Conservation (phyloP, 768 basidiomycete species). For the Neoboletus subvelutipes region DNA sequence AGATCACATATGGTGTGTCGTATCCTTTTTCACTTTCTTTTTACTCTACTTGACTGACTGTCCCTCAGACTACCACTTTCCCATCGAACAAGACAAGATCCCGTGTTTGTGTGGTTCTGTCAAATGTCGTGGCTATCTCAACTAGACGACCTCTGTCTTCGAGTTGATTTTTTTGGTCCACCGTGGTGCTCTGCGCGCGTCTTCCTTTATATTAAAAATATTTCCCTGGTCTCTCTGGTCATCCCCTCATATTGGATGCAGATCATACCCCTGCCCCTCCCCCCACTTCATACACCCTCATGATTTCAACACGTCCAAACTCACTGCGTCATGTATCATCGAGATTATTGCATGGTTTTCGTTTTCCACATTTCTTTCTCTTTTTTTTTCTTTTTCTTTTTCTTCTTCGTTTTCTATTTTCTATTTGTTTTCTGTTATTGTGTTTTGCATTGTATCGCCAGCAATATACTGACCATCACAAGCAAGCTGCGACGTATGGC, state of each 20-base stretch:
- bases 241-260: constrained; percentile 11
- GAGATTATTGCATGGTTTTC: constrained; percentile 25
- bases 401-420: not conserved
- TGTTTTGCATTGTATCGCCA: constrained; percentile 8
- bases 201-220: not conserved
- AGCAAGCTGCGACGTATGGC: not conserved
- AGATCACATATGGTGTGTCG: constrained; percentile 92
- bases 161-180: not conserved
- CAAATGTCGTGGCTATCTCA: constrained; percentile 94
- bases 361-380: not conserved
- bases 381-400: not conserved
- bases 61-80: constrained; percentile 91
- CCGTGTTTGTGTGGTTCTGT: constrained; percentile 87
- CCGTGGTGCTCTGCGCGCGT: not conserved
- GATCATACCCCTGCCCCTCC: constrained; percentile 16
- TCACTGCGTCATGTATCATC: constrained; percentile 34
- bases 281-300: constrained; percentile 3
- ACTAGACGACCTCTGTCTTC: constrained; percentile 48
- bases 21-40: not conserved
- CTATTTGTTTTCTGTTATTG: not conserved
- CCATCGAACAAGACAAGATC: constrained; percentile 97
- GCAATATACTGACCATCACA: constrained; percentile 19
- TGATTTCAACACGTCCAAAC: constrained; percentile 5
- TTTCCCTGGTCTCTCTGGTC: constrained; percentile 5
- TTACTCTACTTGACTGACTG: not conserved